Conservation (phyloP, 1,284 basidiomycete species). For the Ustilago vetiveriae region DNA sequence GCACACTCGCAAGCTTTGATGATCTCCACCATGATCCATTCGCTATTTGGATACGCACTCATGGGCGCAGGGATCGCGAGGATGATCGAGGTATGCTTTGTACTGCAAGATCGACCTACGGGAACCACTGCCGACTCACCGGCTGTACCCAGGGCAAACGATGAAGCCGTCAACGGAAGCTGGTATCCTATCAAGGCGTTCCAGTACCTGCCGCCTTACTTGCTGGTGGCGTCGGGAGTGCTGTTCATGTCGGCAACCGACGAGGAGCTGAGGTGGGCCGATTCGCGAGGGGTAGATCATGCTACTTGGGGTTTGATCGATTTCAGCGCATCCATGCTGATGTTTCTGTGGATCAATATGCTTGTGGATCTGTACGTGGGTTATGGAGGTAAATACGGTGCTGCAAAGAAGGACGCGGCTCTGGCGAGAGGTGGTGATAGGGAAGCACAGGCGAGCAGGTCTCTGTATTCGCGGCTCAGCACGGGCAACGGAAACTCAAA, state of each 20-base stretch:
- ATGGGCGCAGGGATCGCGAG: conserved; percentile 85
- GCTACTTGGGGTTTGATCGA: conserved; percentile 66
- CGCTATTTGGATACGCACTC: conserved; percentile 82
- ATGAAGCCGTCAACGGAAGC: conserved; percentile 31
- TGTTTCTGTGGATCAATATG: conserved; percentile 64
- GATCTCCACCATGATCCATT: conserved; percentile 75
- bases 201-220: conserved; percentile 62
- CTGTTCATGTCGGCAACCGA: conserved; percentile 67
- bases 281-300: conserved; percentile 58
- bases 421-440: conserved; percentile 25
- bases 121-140: conserved; percentile 33
- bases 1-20: conserved; percentile 82
- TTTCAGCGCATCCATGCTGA: conserved; percentile 54
- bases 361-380: conserved; percentile 61
- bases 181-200: conserved; percentile 55
- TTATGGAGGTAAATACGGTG: conserved; percentile 56
- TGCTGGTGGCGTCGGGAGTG: conserved; percentile 57
- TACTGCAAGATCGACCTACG: conserved; percentile 69
- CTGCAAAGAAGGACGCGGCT: conserved; percentile 18
- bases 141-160: conserved; percentile 1
- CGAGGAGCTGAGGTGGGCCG: conserved; percentile 65
- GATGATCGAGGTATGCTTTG: conserved; percentile 86
- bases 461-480: conserved; percentile 39
- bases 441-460: conserved; percentile 21
- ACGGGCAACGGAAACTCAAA: conserved; percentile 4